Percentiles rank a stretch among this genome's conserved stretches.
phyloP scores from a whole-genome alignment of 371 early-diverging fungal genomes.

The Mortierella sp. region DNA sequence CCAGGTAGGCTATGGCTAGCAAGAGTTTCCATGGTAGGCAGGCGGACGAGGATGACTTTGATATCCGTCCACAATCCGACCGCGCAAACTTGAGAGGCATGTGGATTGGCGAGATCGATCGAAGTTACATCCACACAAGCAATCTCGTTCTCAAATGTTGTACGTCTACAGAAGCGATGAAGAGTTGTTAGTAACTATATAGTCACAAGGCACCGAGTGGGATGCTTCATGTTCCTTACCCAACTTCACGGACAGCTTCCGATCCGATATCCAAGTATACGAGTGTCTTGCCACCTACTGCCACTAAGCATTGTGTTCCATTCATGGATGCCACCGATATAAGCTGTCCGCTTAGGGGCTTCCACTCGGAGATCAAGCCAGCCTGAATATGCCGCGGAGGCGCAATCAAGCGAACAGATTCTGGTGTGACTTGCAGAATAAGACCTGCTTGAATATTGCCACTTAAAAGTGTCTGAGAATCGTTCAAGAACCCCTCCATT shows the following conservation, averaged over 20 bases:
- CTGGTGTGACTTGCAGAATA: slow-evolving; percentile 70
- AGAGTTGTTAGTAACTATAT: background rate
- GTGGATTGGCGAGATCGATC: slow-evolving; percentile 56
- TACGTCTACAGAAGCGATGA: slow-evolving; percentile 42
- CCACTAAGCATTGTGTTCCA: slow-evolving; percentile 67
- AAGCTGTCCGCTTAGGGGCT: slow-evolving; percentile 50
- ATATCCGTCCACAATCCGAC: slow-evolving; percentile 85
- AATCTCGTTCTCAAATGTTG: slow-evolving; percentile 72
- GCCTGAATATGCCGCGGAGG: slow-evolving; percentile 43
- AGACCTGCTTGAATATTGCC: slow-evolving; percentile 36
- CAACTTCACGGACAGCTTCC: slow-evolving; percentile 57
- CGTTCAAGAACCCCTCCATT: slow-evolving; percentile 60
- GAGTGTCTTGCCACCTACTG: slow-evolving; percentile 66
- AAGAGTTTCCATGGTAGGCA: slow-evolving; percentile 70
- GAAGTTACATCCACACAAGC: slow-evolving; percentile 81
- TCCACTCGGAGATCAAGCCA: slow-evolving; percentile 66
- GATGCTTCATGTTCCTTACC: slow-evolving; percentile 45
- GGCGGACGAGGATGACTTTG: slow-evolving; percentile 70
- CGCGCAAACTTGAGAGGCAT: slow-evolving; percentile 65
- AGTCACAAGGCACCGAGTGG: no score
- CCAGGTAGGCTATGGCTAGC: slow-evolving; percentile 67
- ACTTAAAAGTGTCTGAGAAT: slow-evolving; percentile 64
- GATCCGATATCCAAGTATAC: slow-evolving; percentile 69
- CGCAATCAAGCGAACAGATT: slow-evolving; percentile 64
- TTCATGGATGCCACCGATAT: slow-evolving; percentile 72